phyloP scores from a whole-genome alignment of 352 stramenopile genomes.

The Phytopythium oedochilum region DNA sequence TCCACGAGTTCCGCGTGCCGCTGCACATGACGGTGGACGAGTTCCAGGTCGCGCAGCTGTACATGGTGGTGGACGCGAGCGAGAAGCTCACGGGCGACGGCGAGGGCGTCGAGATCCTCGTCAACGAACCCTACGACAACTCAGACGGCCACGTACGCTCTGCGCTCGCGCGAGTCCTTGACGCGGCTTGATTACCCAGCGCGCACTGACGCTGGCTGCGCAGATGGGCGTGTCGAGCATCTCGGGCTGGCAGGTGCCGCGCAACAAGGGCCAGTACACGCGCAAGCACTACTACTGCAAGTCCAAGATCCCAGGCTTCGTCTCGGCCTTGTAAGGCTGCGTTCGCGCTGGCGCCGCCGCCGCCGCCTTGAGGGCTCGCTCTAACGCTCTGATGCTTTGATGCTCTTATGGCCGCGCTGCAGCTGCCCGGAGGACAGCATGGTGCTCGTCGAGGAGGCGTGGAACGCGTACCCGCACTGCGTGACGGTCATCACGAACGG shows the following conservation, averaged over 20 bases:
- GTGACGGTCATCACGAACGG: slow-evolving; percentile 84
- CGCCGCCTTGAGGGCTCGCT: no score
- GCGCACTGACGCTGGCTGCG: neutral
- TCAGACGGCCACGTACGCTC: slow-evolving; percentile 53
- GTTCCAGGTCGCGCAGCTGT: slow-evolving; percentile 84
- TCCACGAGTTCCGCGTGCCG: slow-evolving; percentile 86
- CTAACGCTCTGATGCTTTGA: no score
- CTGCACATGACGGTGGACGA: slow-evolving; percentile 85
- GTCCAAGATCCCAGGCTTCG: slow-evolving; percentile 76
- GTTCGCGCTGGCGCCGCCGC: neutral
- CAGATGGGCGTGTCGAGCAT: slow-evolving; percentile 70
- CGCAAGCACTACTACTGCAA: slow-evolving; percentile 88
- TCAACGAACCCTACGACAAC: slow-evolving; percentile 87
- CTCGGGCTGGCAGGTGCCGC: slow-evolving; percentile 65
- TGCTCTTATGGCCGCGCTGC: slow-evolving; percentile 8
- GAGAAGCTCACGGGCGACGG: slow-evolving; percentile 82
- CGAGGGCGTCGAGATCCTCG: slow-evolving; percentile 84
- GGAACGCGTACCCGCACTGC: slow-evolving; percentile 86
- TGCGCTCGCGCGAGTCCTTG: neutral
- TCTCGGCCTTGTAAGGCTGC: slow-evolving; percentile 65
- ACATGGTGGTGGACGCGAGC: slow-evolving; percentile 85
- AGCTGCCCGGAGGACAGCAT: slow-evolving; percentile 83
- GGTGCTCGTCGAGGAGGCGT: slow-evolving; percentile 83
- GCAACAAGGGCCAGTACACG: slow-evolving; percentile 84
- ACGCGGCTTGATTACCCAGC: neutral